These are phyloP conservation scores for Xerocomus brunneocitrinus DNA, from an alignment of 768 basidiomycete species.

Conservation along the genomic window DNA sequence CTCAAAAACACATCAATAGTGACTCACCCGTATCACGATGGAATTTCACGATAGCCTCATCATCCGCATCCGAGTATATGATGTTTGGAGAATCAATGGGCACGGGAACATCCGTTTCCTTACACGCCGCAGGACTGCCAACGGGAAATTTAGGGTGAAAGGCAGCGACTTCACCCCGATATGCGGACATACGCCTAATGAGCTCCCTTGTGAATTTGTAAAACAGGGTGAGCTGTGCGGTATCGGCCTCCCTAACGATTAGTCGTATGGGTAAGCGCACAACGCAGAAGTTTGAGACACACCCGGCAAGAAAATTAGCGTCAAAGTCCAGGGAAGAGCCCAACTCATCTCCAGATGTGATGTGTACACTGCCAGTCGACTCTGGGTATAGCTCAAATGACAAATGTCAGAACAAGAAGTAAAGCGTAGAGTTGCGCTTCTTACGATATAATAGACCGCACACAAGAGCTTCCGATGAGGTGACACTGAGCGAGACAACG, in stretches of 20 bases:
- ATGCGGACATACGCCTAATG: conserved; percentile 45
- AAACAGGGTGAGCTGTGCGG: conserved; percentile 43
- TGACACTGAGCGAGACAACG: conserved; percentile 13
- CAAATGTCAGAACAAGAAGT: background rate
- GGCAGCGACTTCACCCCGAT: conserved; percentile 17
- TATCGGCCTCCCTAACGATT: conserved; percentile 29
- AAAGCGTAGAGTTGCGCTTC: background rate
- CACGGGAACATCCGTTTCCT: conserved; percentile 16
- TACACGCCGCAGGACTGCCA: conserved; percentile 26
- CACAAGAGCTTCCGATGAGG: conserved; percentile 28
- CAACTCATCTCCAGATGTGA: conserved; percentile 38
- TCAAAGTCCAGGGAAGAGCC: conserved; percentile 43
- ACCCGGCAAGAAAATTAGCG: conserved; percentile 43
- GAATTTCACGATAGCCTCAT: conserved; percentile 30
- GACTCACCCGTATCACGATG: conserved; percentile 15
- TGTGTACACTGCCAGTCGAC: conserved; percentile 46
- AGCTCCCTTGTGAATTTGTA: conserved; percentile 57
- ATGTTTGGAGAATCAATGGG: conserved; percentile 29
- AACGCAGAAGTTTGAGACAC: conserved; percentile 1
- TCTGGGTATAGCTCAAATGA: conserved; percentile 38
- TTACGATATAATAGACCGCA: conserved; percentile 32
- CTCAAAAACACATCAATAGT: background rate
- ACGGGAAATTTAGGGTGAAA: conserved; percentile 28
- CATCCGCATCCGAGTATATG: conserved; percentile 31
- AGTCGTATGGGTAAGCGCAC: background rate